Evolutionary conservation across 2,329 filamentous ascomycete species (phyloP).

Genomic region (Passalora sequoiae): DNA sequence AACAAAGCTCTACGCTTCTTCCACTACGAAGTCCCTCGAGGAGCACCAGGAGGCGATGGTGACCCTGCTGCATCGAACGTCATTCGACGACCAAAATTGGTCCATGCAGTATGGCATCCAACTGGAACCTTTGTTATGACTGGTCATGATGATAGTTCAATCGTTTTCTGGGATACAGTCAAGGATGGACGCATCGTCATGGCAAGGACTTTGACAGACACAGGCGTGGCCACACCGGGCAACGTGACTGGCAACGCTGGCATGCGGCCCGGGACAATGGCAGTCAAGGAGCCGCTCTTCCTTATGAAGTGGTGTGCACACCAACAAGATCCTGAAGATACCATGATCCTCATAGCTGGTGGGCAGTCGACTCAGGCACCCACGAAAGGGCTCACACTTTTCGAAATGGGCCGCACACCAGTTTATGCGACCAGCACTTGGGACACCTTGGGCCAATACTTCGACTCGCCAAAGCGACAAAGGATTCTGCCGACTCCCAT

Average conservation of each 20-base stretch:
- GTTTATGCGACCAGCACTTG: conserved; percentile 88
- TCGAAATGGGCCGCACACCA: conserved; percentile 84
- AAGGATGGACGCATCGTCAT: conserved; percentile 81
- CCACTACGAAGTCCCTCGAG: conserved; percentile 72
- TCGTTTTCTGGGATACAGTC: conserved; percentile 79
- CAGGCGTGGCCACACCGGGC: conserved; percentile 64
- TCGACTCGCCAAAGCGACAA: conserved; percentile 68
- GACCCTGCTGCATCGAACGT: conserved; percentile 60
- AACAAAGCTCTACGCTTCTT: conserved; percentile 73
- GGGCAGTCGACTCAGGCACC: conserved; percentile 64
- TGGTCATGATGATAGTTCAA: conserved; percentile 80
- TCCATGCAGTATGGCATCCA: conserved; percentile 88
- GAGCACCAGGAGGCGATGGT: conserved; percentile 72
- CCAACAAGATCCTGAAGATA: conserved; percentile 79
- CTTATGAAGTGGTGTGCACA: conserved; percentile 92
- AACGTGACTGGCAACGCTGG: conserved; percentile 23
- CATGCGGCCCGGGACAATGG: conserved; percentile 45
- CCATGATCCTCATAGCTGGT: conserved; percentile 78
- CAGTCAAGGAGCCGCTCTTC: conserved; percentile 67
- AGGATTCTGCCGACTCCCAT: conserved; percentile 68
- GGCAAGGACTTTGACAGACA: conserved; percentile 72
- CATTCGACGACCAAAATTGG: conserved; percentile 66
- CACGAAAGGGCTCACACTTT: conserved; percentile 74
- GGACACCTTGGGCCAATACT: conserved; percentile 73
- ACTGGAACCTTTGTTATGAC: conserved; percentile 86